phyloP scores from a whole-genome alignment of 2,329 filamentous ascomycete genomes.

The Trichoderma koningiopsis region DNA sequence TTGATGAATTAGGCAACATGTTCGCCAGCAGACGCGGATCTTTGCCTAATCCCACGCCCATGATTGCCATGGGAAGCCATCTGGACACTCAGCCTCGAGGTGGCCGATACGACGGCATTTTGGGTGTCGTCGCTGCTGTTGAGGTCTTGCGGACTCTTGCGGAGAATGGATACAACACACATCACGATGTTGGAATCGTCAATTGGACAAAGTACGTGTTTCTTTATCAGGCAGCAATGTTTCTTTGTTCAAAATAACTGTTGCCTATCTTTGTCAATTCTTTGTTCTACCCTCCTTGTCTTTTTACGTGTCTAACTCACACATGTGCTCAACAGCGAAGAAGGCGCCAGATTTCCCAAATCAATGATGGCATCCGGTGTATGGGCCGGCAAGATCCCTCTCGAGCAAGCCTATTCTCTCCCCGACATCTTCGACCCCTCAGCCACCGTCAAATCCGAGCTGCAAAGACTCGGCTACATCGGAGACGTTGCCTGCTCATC shows the following conservation, averaged over 20 bases:
- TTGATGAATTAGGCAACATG: conserved; percentile 79
- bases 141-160: conserved; percentile 68
- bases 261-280: not conserved
- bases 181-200: conserved; percentile 71
- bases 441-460: conserved; percentile 45
- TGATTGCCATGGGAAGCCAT: conserved; percentile 69
- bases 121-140: conserved; percentile 72
- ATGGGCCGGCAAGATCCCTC: conserved; percentile 69
- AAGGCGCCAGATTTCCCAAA: conserved; percentile 77
- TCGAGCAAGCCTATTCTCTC: conserved; percentile 64
- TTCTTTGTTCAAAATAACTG: accelerated
- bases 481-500: conserved; percentile 27
- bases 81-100: conserved; percentile 66
- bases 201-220: conserved; percentile 70
- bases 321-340: conserved; percentile 59
- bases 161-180: conserved; percentile 67
- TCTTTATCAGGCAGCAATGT: not conserved
- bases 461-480: conserved; percentile 66
- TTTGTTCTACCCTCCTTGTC: not conserved
- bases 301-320: not conserved
- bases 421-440: conserved; percentile 51
- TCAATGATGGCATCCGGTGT: conserved; percentile 78
- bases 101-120: conserved; percentile 74
- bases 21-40: conserved; percentile 72
- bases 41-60: conserved; percentile 58